Percentiles rank a stretch among this genome's conserved stretches.
These are phyloP conservation scores for Pisolithus sp. DNA, from an alignment of 768 basidiomycete genomes.

Conservation along the genomic window DNA sequence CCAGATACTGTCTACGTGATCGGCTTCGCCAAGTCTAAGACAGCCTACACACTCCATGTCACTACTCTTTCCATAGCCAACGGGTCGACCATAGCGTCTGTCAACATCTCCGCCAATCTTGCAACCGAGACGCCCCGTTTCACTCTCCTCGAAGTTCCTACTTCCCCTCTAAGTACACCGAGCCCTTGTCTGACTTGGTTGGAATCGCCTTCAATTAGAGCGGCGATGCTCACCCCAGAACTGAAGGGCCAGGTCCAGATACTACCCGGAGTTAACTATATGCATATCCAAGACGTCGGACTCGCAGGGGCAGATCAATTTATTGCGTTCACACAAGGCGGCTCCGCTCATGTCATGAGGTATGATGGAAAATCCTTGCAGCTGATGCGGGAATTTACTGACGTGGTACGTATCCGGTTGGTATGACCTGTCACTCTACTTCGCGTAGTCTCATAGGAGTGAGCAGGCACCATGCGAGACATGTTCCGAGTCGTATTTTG, in stretches of 20 bases:
- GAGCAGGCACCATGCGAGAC: conserved; percentile 36
- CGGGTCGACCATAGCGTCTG: conserved; percentile 44
- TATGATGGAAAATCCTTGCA: conserved; percentile 39
- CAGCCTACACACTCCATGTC: conserved; percentile 60
- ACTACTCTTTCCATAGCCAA: conserved; percentile 50
- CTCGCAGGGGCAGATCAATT: conserved; percentile 51
- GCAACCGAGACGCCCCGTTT: conserved; percentile 30
- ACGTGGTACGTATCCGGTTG: conserved; percentile 35
- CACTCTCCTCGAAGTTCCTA: conserved; percentile 26
- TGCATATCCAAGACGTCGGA: conserved; percentile 54
- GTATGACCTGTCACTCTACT: conserved; percentile 10
- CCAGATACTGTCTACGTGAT: conserved; percentile 48
- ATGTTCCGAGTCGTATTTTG: conserved; percentile 46
- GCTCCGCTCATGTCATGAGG: conserved; percentile 49
- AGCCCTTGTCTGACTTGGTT: conserved; percentile 31
- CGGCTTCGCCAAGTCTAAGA: conserved; percentile 39
- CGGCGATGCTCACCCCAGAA: conserved; percentile 43
- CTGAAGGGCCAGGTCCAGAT: conserved; percentile 43
- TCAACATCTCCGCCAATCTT: conserved; percentile 50
- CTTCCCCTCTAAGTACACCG: conserved; percentile 1
- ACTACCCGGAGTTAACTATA: conserved; percentile 41
- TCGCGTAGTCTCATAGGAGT: background rate
- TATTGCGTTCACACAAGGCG: conserved; percentile 52
- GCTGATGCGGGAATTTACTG: conserved; percentile 49
- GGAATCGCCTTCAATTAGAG: conserved; percentile 45